Base-by-base conservation (phyloP, 305 asterid species). In the Rubia occidens region DNA sequence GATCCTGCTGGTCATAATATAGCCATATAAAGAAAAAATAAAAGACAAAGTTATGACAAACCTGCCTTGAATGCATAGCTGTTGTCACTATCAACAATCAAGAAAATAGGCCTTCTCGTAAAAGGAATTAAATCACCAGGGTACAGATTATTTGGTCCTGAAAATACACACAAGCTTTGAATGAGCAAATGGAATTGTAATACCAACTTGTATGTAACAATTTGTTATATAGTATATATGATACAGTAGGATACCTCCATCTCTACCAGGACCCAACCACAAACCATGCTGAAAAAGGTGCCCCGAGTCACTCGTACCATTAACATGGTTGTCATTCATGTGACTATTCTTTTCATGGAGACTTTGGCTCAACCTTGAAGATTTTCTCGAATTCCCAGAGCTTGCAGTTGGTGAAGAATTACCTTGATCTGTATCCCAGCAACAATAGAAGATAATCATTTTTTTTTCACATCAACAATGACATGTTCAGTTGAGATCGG, bases 51-150 rank as follows among this genome's bases (percentile, higher is more conserved):
- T 85, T 81, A 68, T 81, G 87, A 91, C 95, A 91, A 94, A 94
- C 99, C 99, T 94, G 99, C 99, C 99, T 94, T 91, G 99, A 94
- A 94, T 86, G 90, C 89, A 82, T 91, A 88, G 95, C 99, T 91
- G 84, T 79, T 86, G 77, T 94, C 87, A 71, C 99, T 94, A 77
- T 94, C 99, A 63, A 94, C 85, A 70, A 94, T 89, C 78, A 91
- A 74, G 78, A 91, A 91, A 71, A 89, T 87, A 24, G 97, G 99
- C 82, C 84, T 85, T 80, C 99, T 86, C 35, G 99, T 94, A 82
- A 94, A 91, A 73, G 99, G 97, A 72, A 94, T 80, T 62, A 91
- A 67, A 85, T 94, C 99, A 40, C 95, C 99, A 21, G 99, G 97
- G 74, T 85, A 91, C 63, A 94, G 92, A 79, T 74, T 67, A 81